Evolutionary conservation across 129 eudicot genomes (phyloP).

Genomic region (Dittrichia graveolens): DNA sequence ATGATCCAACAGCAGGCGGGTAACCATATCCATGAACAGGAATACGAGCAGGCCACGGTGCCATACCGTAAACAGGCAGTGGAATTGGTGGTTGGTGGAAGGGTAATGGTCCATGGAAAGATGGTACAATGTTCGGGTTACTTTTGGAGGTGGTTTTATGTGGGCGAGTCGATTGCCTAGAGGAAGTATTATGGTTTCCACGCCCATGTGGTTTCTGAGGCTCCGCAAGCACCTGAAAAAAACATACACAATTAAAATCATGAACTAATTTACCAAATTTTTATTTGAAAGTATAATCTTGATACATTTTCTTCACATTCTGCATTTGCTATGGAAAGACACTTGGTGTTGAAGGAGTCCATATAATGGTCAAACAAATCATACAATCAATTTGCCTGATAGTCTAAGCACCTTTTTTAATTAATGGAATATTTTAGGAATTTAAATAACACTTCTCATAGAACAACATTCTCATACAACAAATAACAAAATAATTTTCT

Average conservation of each 20-base stretch:
- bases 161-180: slow-evolving; percentile 56
- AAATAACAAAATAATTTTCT: neutral
- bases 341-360: neutral
- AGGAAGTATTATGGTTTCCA: slow-evolving; percentile 44
- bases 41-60: slow-evolving; percentile 55
- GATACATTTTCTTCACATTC: neutral
- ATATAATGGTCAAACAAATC: neutral
- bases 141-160: slow-evolving; percentile 61
- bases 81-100: slow-evolving; percentile 58
- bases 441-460: too few species aligned
- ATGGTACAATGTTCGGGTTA: slow-evolving; percentile 50
- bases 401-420: too few species aligned
- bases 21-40: slow-evolving; percentile 61
- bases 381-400: neutral
- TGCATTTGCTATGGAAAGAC: neutral
- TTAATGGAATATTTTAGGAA: too few species aligned
- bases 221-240: slow-evolving; percentile 55
- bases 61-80: slow-evolving; percentile 60
- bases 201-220: slow-evolving; percentile 61
- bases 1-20: slow-evolving; percentile 54
- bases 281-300: neutral
- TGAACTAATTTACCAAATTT: slow-evolving; percentile 4
- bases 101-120: slow-evolving; percentile 60
- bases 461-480: neutral
- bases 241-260: neutral